phyloP scores from a whole-genome alignment of 139 green algal genomes.

The Nannochloris sp. region DNA sequence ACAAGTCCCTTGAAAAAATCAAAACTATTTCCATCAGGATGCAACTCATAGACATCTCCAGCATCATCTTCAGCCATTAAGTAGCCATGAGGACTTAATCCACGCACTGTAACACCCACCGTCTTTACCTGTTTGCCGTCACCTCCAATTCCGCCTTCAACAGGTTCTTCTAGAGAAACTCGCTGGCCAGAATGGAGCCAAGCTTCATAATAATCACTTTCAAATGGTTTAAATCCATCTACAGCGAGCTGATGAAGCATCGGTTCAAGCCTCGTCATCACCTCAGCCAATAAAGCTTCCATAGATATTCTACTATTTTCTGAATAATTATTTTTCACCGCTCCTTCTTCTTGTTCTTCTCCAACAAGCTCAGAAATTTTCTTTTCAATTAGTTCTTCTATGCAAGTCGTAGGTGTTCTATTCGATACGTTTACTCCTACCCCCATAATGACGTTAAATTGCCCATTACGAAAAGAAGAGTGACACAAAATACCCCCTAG shows the following conservation, averaged over 20 bases:
- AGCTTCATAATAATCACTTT: constrained; percentile 52
- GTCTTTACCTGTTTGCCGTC: constrained; percentile 3
- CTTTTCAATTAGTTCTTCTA: constrained; percentile 59
- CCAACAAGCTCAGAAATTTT: constrained; percentile 3
- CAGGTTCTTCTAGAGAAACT: constrained; percentile 36
- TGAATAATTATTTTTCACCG: no score
- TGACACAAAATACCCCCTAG: constrained; percentile 88
- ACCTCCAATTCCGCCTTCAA: no score
- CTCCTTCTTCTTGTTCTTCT: background rate
- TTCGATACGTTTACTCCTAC: constrained; percentile 91
- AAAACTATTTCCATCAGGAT: constrained; percentile 85
- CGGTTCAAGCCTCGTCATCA: constrained; percentile 43
- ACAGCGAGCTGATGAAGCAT: constrained; percentile 51
- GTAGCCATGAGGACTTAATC: constrained; percentile 59
- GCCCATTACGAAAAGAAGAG: constrained; percentile 49
- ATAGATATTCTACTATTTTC: background rate
- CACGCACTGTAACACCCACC: constrained; percentile 38
- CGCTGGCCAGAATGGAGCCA: constrained; percentile 80
- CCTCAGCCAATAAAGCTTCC: constrained; percentile 45
- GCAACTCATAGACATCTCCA: constrained; percentile 68
- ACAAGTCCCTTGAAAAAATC: constrained; percentile 63
- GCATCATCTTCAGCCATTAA: constrained; percentile 51
- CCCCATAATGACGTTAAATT: constrained; percentile 69
- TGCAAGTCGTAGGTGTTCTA: constrained; percentile 78
- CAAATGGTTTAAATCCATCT: constrained; percentile 56